phyloP scores from a whole-genome alignment of 208 protist species.

The Dictyostelium gargantuum region DNA sequence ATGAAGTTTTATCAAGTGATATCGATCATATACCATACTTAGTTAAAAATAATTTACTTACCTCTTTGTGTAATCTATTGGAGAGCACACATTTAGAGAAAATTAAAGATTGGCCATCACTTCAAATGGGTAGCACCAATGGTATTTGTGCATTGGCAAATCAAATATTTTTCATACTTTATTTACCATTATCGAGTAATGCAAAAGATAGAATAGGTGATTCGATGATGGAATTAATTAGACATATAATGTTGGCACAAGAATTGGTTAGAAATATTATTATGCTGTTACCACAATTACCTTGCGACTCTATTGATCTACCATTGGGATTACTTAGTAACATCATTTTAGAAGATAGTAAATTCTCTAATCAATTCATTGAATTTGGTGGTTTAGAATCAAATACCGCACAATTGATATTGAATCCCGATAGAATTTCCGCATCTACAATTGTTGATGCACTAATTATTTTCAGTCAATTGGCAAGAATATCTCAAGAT shows the following conservation, averaged over 20 bases:
- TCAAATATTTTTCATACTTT: slow-evolving; percentile 44
- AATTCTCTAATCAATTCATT: slow-evolving; percentile 90
- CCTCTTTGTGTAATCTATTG: neutral
- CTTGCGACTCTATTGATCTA: slow-evolving; percentile 5
- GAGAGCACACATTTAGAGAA: slow-evolving; percentile 10
- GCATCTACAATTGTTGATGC: slow-evolving; percentile 88
- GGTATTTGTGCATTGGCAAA: neutral
- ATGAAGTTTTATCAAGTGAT: slow-evolving; percentile 19
- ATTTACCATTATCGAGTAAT: slow-evolving; percentile 18
- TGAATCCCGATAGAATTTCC: slow-evolving; percentile 77
- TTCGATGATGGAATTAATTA: neutral
- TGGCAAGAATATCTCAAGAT: slow-evolving; percentile 89
- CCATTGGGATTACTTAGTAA: slow-evolving; percentile 90
- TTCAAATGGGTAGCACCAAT: slow-evolving; percentile 11
- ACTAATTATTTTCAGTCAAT: slow-evolving; percentile 91
- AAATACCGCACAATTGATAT: slow-evolving; percentile 83
- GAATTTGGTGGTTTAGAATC: slow-evolving; percentile 89
- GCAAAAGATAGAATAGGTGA: neutral
- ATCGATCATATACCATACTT: neutral
- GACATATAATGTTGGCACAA: slow-evolving; percentile 4
- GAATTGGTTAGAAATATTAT: slow-evolving; percentile 12
- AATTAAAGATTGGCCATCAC: slow-evolving; percentile 35
- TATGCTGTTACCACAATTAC: neutral
- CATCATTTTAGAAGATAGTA: slow-evolving; percentile 85
- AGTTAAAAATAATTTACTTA: slow-evolving; percentile 28